Conservation (phyloP, 257 asterid species). For the Fraxinus quadrangulata region DNA sequence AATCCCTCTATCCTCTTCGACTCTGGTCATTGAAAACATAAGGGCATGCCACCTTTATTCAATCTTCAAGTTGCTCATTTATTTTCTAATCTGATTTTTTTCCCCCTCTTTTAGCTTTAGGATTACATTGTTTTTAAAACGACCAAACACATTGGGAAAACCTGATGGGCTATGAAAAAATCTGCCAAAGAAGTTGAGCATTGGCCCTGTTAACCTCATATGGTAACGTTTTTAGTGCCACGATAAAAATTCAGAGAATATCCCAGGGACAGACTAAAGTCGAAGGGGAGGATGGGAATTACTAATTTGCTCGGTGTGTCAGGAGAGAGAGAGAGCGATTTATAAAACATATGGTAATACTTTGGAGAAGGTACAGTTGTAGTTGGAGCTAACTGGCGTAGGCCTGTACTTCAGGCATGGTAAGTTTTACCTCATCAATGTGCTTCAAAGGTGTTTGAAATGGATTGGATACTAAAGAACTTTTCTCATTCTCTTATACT, state of each 20-base stretch:
- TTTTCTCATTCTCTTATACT: background rate
- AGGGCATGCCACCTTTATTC: too few species aligned
- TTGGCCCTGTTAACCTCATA: background rate
- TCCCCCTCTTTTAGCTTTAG: background rate
- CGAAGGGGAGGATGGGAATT: background rate
- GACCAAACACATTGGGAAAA: background rate
- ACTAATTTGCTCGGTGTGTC: background rate
- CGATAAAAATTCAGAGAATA: background rate
- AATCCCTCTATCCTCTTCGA: too few species aligned
- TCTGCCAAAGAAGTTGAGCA: background rate
- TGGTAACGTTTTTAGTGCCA: background rate
- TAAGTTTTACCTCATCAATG: background rate
- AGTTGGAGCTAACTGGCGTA: background rate
- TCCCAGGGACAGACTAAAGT: background rate
- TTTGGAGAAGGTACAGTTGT: background rate
- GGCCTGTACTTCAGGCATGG: background rate
- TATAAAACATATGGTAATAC: background rate
- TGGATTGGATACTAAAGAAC: background rate
- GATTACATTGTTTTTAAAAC: background rate
- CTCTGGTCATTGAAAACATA: too few species aligned
- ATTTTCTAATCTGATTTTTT: background rate
- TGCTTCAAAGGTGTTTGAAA: background rate
- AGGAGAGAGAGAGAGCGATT: background rate
- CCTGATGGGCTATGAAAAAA: slow-evolving; percentile 3
- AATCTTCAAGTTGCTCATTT: background rate